Base-by-base conservation (phyloP, 2,329 filamentous ascomycete species). In the Fulvia fulva region DNA sequence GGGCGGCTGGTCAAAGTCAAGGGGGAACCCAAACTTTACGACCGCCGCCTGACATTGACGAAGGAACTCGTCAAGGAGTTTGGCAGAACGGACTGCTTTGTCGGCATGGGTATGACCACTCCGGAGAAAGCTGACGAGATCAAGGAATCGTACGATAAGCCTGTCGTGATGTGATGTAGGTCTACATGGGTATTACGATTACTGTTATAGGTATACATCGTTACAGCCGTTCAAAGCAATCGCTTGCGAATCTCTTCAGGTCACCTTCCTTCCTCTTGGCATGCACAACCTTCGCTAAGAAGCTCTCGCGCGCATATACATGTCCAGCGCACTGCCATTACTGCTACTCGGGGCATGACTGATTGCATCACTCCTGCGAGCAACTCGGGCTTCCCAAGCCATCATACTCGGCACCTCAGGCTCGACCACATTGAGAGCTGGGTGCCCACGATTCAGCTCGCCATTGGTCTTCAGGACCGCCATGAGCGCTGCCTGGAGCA, bases 1-100 rank as follows among this genome's bases (percentile, higher is more conserved):
- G 83, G 81, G 0, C 75, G 81, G 19, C 52, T 60, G 2, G 54
- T 77, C n/a, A 60, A 62, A 22, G 58, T 71, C 6, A 58, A 60
- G 6, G 66, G 61, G 6, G 25, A 51, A 37, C 66, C 67, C 2
- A 73, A 70, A 56, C 49, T 61, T 19, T 76, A 76, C 57, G 45
- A 14, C 1, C 61, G 76, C 37, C 63, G 75, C 34, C 63, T 71
- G n/a, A 67, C 71, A 46, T 58, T 78, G 58, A 75, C 75, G 1
- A 41, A 73, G 28, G 72, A 77, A 52, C 60, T 78, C 32, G 69
- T 77, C 46, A 44, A 61, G n/a, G 70, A 76, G 56, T 69, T 68
- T 6, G 67, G 66, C 7, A 63, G 70, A 16, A 64, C 67, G 9
- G 74, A 77, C 55, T 75, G 75, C 71, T 72, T 75, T 2, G 41